Evolutionary conservation across 768 basidiomycete genomes (phyloP).

Genomic region (Serendipita sp.): DNA sequence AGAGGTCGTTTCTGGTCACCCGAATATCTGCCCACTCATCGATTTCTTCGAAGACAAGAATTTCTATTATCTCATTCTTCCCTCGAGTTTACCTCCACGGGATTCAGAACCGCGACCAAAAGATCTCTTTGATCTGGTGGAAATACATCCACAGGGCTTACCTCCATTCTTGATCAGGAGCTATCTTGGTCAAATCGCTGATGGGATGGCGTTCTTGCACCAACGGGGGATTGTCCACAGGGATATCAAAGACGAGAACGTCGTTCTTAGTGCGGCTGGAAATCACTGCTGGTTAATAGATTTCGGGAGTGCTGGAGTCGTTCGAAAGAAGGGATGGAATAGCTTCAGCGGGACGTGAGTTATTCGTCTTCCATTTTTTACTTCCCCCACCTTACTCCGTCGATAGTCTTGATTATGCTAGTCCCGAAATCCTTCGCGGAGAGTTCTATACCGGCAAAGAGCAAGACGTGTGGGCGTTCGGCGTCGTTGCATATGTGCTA

Average conservation of each 20-base stretch:
- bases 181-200: constrained; percentile 87
- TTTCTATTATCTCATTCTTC: constrained; percentile 89
- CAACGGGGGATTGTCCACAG: constrained; percentile 89
- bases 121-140: constrained; percentile 93
- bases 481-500: constrained; percentile 91
- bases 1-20: constrained; percentile 69
- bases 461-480: constrained; percentile 97
- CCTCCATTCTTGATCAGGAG: constrained; percentile 57
- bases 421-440: constrained; percentile 89
- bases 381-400: constrained; percentile 10
- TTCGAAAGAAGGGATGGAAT: constrained; percentile 76
- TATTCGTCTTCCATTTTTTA: constrained; percentile 4
- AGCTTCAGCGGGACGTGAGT: constrained; percentile 87
- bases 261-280: constrained; percentile 53
- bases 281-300: constrained; percentile 89
- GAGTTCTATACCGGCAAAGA: constrained; percentile 92
- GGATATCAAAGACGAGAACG: constrained; percentile 97
- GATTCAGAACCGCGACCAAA: constrained; percentile 42
- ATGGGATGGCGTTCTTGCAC: constrained; percentile 81
- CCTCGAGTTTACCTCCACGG: constrained; percentile 32
- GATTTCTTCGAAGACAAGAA: constrained; percentile 97
- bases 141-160: constrained; percentile 73
- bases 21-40: constrained; percentile 84
- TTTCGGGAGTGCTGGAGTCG: constrained; percentile 83
- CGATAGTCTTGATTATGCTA: constrained; percentile 76